These are phyloP conservation scores for Echinochloa phyllopogon DNA, from an alignment of 176 grass and related monocot species.

Conservation along the genomic window DNA sequence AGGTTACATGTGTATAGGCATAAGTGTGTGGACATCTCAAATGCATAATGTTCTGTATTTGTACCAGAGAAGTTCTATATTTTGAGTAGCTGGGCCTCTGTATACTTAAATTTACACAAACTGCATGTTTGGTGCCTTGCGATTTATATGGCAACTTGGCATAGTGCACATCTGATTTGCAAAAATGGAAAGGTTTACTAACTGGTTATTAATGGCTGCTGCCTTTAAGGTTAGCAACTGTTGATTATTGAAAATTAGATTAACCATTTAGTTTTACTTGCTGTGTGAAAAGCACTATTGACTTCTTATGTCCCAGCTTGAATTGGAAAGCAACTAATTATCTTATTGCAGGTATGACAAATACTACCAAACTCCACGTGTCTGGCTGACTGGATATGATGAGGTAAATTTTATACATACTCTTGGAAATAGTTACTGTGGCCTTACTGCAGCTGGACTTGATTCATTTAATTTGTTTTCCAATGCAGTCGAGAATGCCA, in stretches of 20 bases:
- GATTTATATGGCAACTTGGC: background rate
- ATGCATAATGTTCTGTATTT: background rate
- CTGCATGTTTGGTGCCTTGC: background rate
- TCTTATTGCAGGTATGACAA: constrained; percentile 87
- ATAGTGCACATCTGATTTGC: constrained; percentile 3
- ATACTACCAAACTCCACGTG: constrained; percentile 94
- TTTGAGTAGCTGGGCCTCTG: background rate
- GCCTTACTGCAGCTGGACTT: constrained; percentile 28
- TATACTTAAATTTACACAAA: background rate
- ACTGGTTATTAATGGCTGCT: constrained; percentile 19
- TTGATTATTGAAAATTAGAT: constrained; percentile 15
- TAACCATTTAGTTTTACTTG: background rate
- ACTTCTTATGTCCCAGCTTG: background rate
- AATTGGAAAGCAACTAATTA: constrained; percentile 22
- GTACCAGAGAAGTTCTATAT: background rate
- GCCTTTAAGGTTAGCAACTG: constrained; percentile 6
- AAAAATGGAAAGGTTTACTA: background rate
- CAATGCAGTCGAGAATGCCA: constrained; percentile 78
- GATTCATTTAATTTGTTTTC: constrained; percentile 4
- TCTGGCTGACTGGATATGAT: constrained; percentile 99
- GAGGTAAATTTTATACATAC: constrained; percentile 66
- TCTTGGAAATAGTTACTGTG: background rate
- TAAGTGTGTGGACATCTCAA: background rate
- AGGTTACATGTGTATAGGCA: background rate
- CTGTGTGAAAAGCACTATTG: constrained; percentile 5